Percentiles rank a stretch among this genome's conserved stretches.
phyloP scores from a whole-genome alignment of 2,329 filamentous ascomycete genomes.

The Leptographium flavum region DNA sequence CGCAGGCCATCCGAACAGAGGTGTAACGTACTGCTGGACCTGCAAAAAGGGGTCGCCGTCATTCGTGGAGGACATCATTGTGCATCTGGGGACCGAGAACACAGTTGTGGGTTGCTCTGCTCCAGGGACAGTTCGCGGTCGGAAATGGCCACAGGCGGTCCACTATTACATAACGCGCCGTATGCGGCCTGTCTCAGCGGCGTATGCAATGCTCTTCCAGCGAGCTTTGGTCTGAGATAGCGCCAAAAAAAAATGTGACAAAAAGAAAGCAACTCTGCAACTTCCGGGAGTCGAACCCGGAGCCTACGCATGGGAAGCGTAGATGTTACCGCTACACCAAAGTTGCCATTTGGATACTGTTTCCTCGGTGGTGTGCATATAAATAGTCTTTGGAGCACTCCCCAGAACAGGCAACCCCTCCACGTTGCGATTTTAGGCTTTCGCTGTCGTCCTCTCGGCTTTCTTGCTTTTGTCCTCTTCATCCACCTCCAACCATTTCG shows the following conservation, averaged over 20 bases:
- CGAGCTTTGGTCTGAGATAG: too few relatives aligned
- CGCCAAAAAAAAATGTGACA: neutral
- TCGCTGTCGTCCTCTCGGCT: too few relatives aligned
- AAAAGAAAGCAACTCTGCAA: conserved; percentile 10
- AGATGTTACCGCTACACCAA: conserved; percentile 18
- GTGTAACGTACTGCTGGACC: conserved; percentile 46
- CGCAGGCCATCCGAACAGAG: neutral
- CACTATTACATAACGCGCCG: too few relatives aligned
- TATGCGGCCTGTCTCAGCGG: too few relatives aligned
- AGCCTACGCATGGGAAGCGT: conserved; percentile 17
- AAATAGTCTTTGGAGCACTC: neutral
- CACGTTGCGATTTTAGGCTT: too few relatives aligned
- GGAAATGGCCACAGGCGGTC: neutral
- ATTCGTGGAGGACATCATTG: conserved; percentile 55
- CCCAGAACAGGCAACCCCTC: neutral
- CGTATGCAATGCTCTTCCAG: too few relatives aligned
- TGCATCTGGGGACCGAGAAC: neutral
- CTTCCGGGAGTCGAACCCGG: conserved; percentile 17
- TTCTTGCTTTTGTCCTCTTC: neutral
- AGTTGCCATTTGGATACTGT: conserved; percentile 6
- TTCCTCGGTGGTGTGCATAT: neutral
- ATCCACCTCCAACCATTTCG: neutral
- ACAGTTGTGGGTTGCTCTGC: too few relatives aligned
- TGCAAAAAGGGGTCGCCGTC: conserved; percentile 60
- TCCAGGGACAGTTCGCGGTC: too few relatives aligned